Evolutionary conservation across 2,329 filamentous ascomycete genomes (phyloP).

Genomic region (Fusarium sp.): DNA sequence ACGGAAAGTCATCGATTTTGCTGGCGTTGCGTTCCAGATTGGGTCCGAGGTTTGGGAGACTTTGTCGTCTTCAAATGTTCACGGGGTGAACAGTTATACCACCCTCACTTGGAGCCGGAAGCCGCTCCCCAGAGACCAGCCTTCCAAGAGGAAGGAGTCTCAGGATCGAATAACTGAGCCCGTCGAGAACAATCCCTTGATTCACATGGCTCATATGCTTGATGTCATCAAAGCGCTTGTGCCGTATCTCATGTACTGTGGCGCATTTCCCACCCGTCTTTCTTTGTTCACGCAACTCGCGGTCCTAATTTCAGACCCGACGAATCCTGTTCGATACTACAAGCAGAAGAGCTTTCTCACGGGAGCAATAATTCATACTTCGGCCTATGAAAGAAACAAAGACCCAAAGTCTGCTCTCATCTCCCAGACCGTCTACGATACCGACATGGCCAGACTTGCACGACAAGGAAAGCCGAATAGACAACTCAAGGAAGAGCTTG

Average conservation of each 20-base stretch:
- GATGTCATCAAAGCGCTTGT: not conserved
- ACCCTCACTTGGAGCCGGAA: not conserved
- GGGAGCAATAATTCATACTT: not conserved
- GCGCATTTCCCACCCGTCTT: not conserved
- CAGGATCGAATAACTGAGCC: not conserved
- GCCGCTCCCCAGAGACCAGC: not conserved
- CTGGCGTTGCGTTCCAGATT: not conserved
- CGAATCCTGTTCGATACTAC: not conserved
- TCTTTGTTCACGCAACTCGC: not conserved
- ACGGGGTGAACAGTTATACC: not conserved
- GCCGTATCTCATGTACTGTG: not conserved
- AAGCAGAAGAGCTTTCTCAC: not conserved
- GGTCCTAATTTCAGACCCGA: not conserved
- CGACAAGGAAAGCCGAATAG: not conserved
- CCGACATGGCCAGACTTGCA: not conserved
- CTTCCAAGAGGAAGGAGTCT: not conserved
- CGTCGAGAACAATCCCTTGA: not conserved
- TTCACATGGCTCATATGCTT: not conserved
- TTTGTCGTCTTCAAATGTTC: not conserved
- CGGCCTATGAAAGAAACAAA: not conserved
- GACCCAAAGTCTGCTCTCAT: not conserved
- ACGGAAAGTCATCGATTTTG: not conserved
- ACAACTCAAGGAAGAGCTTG: not conserved
- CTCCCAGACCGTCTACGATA: not conserved
- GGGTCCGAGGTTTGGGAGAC: not conserved